Evolutionary conservation across 148 eudicot species (phyloP).

Genomic region (Amaranthus palmeri): DNA sequence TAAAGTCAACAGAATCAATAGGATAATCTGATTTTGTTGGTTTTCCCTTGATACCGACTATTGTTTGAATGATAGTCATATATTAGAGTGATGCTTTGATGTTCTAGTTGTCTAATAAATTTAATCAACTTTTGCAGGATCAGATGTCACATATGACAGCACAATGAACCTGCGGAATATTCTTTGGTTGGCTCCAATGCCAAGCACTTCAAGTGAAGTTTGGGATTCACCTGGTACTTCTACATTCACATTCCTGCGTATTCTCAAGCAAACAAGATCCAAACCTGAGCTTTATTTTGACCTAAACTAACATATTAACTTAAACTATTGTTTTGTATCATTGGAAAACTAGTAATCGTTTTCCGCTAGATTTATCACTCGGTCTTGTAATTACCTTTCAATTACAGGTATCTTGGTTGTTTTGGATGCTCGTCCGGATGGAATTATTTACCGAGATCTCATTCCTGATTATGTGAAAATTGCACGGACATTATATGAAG

Average conservation of each 20-base stretch:
- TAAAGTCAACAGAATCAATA: too few species aligned
- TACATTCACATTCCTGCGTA: not conserved
- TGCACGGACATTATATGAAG: slow-evolving; percentile 91
- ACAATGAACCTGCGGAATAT: slow-evolving; percentile 88
- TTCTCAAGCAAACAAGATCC: slow-evolving; percentile 7
- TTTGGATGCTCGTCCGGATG: slow-evolving; percentile 83
- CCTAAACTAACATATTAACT: not conserved
- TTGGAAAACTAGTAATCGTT: not conserved
- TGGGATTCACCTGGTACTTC: slow-evolving; percentile 80
- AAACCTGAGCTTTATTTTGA: not conserved
- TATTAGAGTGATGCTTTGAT: not conserved
- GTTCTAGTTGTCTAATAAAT: not conserved
- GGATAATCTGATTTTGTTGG: not conserved
- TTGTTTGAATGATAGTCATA: not conserved
- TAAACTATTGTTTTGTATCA: not conserved
- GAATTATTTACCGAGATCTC: slow-evolving; percentile 86
- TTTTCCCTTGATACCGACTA: too few species aligned
- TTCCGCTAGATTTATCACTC: not conserved
- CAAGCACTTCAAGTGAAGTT: slow-evolving; percentile 45
- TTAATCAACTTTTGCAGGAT: slow-evolving; percentile 39
- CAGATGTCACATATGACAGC: slow-evolving; percentile 59
- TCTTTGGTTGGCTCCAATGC: slow-evolving; percentile 96
- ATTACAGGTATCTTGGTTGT: slow-evolving; percentile 78
- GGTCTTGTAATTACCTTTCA: slow-evolving; percentile 18
- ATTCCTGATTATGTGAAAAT: slow-evolving; percentile 73